Evolutionary conservation across 352 stramenopile genomes (phyloP), one percentile per base, ranked within the genome.

Genomic region (Pilasporangium apinafurcum): DNA sequence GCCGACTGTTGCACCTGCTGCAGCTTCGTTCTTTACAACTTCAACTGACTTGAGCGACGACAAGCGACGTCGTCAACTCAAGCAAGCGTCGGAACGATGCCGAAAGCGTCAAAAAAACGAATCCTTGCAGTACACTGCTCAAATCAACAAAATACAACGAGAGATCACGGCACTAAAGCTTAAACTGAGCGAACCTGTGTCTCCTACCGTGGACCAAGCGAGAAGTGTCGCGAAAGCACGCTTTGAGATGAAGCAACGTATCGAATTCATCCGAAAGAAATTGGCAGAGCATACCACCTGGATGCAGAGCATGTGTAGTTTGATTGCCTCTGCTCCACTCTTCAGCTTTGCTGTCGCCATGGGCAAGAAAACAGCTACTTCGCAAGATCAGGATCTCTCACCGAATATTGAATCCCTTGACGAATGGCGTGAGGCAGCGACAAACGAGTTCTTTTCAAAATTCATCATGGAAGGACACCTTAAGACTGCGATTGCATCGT

Each of bases 51-150:
- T n/a, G n/a, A n/a, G n/a, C n/a, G n/a, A n/a, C n/a, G n/a, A n/a
- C n/a, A n/a, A n/a, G 2, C 44, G 44, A 12, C 41, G 39, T 9
- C 42, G 37, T 14, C 44, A 62, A 33, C 38, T 59, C 13, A 60
- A 62, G 33, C 37, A 50, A 13, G 47, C 43, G 0, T 59, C 55
- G 14, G 45, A 61, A 16, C 52, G 55, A 5, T 62, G 53, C 5
- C 59, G 64, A 17, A 84, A 81, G 45, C 71, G 68, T 13, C 73
- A 77, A 26, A 81, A 73, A 34, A n/a, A 59, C 10, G 68, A 86
- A n/a, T 21, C 42, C 1, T 51, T 51, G 18, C 43, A 69, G 16
- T 67, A 64, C 30, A 41, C 56, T 25, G 39, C 32, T 0, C 50
- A 76, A 28, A 68, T 76, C 26, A 54, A 58, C 5, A 48, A 37